Evolutionary conservation across 768 basidiomycete species (phyloP).

Genomic region (Gelatoporia subvermispora): DNA sequence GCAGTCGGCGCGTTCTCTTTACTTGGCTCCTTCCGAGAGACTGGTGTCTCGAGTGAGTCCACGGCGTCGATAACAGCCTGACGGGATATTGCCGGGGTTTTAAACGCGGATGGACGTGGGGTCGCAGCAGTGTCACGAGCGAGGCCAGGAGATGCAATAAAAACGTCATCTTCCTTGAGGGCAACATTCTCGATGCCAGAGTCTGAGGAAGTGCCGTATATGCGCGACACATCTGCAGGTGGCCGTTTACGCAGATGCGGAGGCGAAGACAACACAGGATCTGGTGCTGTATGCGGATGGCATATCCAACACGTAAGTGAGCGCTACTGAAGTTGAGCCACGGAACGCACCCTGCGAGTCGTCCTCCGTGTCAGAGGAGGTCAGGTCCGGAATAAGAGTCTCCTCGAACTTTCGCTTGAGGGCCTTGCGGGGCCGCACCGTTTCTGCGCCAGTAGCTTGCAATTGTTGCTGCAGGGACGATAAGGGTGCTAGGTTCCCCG

Average conservation of each 20-base stretch:
- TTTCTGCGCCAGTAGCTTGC: neutral
- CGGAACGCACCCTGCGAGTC: slow-evolving; percentile 13
- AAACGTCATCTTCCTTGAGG: no score
- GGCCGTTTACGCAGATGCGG: neutral
- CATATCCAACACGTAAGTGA: neutral
- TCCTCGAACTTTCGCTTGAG: slow-evolving; percentile 1
- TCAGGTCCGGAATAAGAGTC: no score
- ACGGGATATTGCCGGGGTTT: neutral
- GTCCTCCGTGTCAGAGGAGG: slow-evolving; percentile 14
- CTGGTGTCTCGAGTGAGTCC: neutral
- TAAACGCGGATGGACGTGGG: no score
- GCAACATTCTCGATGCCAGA: no score
- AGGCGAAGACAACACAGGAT: neutral
- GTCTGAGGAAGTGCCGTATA: no score
- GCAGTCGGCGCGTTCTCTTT: slow-evolving; percentile 7
- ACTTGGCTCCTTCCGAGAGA: neutral
- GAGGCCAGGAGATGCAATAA: no score
- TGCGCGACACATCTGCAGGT: no score
- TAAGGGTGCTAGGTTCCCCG: neutral
- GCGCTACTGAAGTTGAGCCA: no score
- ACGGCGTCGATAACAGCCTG: neutral
- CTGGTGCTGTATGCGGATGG: neutral
- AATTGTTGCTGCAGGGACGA: neutral
- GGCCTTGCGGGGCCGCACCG: neutral
- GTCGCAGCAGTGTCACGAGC: no score